Evolutionary conservation across 345 rosid genomes (phyloP).

Genomic region (Erysimum cheiranthoides): DNA sequence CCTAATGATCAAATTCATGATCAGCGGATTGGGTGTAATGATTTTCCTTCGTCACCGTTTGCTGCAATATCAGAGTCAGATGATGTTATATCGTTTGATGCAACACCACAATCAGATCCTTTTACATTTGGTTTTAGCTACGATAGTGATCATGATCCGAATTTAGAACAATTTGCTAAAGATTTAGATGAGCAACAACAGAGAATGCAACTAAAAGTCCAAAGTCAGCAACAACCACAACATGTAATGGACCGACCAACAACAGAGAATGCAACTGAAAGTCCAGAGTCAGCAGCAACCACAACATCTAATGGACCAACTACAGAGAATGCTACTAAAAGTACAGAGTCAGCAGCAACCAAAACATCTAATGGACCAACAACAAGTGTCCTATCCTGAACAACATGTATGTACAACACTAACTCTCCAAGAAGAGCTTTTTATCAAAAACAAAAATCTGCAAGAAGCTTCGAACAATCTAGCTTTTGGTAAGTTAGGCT

Average conservation of each 20-base stretch:
- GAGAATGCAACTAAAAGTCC: not conserved
- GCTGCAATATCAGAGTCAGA: not conserved
- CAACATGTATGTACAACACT: not conserved
- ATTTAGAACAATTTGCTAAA: not conserved
- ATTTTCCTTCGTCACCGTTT: not conserved
- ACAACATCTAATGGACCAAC: not conserved
- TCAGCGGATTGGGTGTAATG: not conserved
- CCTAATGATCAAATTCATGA: not conserved
- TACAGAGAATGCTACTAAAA: not conserved
- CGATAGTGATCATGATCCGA: not conserved
- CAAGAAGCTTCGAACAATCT: not conserved
- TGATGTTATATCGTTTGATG: not conserved
- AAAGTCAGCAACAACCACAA: not conserved
- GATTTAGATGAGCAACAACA: constrained; percentile 5
- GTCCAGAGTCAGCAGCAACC: not conserved
- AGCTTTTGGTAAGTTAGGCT: not conserved
- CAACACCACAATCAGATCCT: not conserved
- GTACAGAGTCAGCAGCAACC: not conserved
- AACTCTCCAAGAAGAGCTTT: too few relatives aligned
- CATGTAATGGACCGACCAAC: not conserved
- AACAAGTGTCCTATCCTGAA: not conserved
- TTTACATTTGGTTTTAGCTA: not conserved
- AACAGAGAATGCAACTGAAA: not conserved
- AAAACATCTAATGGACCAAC: not conserved
- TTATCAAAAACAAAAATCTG: not conserved